These are phyloP conservation scores for Nannochloropsis granulata DNA, from an alignment of 108 stramenopile genomes.

Conservation along the genomic window DNA sequence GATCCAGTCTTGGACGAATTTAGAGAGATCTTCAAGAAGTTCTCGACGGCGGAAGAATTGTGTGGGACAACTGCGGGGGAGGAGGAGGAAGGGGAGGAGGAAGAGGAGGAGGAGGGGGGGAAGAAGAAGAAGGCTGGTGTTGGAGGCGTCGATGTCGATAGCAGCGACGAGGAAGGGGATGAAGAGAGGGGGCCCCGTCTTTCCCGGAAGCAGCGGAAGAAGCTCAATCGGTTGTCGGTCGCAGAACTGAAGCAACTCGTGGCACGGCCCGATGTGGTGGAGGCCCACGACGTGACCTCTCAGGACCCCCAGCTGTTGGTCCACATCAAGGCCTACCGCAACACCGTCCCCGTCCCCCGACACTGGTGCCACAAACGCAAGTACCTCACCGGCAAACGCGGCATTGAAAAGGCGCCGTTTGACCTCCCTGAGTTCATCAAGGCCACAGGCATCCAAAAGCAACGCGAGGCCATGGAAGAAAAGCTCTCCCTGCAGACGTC, in stretches of 20 bases:
- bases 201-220: conserved; percentile 68
- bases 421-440: conserved; percentile 90
- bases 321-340: conserved; percentile 60
- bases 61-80: conserved; percentile 2
- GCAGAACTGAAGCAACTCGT: conserved; percentile 78
- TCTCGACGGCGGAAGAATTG: not conserved
- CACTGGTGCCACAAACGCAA: conserved; percentile 97
- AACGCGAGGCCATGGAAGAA: conserved; percentile 67
- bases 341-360: conserved; percentile 83
- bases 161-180: conserved; percentile 21
- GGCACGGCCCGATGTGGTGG: conserved; percentile 55
- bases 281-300: conserved; percentile 92
- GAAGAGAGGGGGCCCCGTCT: conserved; percentile 10
- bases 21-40: not conserved
- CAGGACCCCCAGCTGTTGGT: conserved; percentile 82
- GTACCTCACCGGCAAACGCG: conserved; percentile 78
- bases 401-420: conserved; percentile 83
- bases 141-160: conserved; percentile 30
- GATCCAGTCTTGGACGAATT: not conserved
- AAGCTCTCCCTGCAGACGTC: conserved; percentile 54
- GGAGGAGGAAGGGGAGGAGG: conserved; percentile 34
- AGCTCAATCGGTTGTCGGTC: conserved; percentile 66
- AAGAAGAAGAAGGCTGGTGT: conserved; percentile 19
- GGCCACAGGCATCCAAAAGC: conserved; percentile 84
- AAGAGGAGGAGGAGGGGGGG: conserved; percentile 11